Evolutionary conservation across 805 yeast genomes (phyloP).

Genomic region (Tetrapisispora namnaoensis): DNA sequence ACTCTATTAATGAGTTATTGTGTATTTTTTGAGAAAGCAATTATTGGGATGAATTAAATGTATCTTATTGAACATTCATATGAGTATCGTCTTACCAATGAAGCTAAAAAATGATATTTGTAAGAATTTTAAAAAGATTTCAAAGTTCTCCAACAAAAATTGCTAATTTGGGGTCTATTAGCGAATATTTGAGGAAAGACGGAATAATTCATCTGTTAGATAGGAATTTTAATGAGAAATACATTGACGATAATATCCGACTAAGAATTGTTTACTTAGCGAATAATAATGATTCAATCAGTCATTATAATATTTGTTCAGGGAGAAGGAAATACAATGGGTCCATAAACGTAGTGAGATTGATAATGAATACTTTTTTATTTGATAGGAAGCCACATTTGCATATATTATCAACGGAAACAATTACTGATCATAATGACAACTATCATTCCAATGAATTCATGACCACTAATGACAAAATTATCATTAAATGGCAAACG

Average conservation of each 20-base stretch:
- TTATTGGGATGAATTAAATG: too few species aligned
- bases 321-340: slow-evolving; percentile 50
- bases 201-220: slow-evolving; percentile 45
- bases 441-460: slow-evolving; percentile 3
- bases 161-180: slow-evolving; percentile 23
- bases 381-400: slow-evolving; percentile 42
- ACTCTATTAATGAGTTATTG: too few species aligned
- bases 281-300: background rate
- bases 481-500: slow-evolving; percentile 23
- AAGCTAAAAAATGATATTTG: background rate
- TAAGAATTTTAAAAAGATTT: background rate
- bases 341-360: slow-evolving; percentile 45
- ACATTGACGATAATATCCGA: slow-evolving; percentile 38
- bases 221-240: slow-evolving; percentile 34
- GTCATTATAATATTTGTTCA: slow-evolving; percentile 33
- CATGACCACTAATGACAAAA: slow-evolving; percentile 16
- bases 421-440: background rate
- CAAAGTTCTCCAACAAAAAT: background rate
- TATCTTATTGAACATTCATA: too few species aligned
- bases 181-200: slow-evolving; percentile 35
- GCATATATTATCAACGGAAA: slow-evolving; percentile 36
- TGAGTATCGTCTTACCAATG: too few species aligned
- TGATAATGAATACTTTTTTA: slow-evolving; percentile 46
- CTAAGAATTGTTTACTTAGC: slow-evolving; percentile 32
- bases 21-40: too few species aligned